phyloP scores from a whole-genome alignment of 2,329 filamentous ascomycete species.

The Cephalotrichum gorgonifer region DNA sequence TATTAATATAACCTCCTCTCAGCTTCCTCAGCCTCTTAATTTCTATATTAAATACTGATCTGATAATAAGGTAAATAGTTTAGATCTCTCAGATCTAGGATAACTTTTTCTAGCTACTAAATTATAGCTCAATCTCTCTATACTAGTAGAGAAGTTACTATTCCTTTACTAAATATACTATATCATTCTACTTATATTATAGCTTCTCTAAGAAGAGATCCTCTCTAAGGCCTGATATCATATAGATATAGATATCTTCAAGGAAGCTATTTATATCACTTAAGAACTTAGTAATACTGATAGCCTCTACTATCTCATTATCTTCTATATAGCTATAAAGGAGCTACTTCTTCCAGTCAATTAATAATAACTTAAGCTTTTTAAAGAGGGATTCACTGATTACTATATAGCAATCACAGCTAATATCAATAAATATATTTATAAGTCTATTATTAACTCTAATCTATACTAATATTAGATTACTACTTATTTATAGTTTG shows the following conservation, averaged over 20 bases:
- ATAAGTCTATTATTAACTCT: background rate
- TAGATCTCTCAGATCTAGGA: background rate
- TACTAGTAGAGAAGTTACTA: background rate
- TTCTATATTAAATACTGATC: background rate
- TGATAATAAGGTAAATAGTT: background rate
- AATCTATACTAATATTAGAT: background rate
- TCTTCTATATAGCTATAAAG: background rate
- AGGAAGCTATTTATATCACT: no score
- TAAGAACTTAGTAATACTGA: no score
- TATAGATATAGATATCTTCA: background rate
- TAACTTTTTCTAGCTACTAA: background rate
- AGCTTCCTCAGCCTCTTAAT: no score
- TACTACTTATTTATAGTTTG: background rate
- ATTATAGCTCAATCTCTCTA: background rate
- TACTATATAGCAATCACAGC: no score
- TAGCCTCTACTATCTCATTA: no score
- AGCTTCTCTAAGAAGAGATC: no score
- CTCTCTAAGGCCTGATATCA: no score
- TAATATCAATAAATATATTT: no score
- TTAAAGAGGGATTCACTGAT: no score
- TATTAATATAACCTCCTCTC: background rate
- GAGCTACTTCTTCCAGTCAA: background rate
- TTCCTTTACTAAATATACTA: background rate
- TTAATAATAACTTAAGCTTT: no score
- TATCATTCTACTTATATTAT: background rate